Conservation (phyloP, 176 grass and related monocot genomes). For the Musa acuminata region DNA sequence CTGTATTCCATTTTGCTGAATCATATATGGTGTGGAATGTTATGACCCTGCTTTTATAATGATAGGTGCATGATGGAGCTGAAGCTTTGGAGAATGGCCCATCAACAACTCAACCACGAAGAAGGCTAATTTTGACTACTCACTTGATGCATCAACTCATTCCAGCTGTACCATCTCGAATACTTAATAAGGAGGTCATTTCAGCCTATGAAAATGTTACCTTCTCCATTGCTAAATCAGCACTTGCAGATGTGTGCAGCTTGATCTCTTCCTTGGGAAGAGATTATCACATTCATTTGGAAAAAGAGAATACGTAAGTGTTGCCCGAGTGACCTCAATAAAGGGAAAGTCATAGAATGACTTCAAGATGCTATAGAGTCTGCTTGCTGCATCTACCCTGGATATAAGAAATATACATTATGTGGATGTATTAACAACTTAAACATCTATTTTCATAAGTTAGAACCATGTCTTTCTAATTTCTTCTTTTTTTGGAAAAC, state of each 20-base stretch:
- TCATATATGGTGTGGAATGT: background rate
- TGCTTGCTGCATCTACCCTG: background rate
- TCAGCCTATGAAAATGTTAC: slow-evolving; percentile 28
- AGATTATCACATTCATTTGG: background rate
- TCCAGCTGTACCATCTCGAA: slow-evolving; percentile 19
- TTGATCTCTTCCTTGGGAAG: slow-evolving; percentile 5
- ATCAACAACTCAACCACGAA: slow-evolving; percentile 13
- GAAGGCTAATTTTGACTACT: slow-evolving; percentile 33
- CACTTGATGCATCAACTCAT: slow-evolving; percentile 29
- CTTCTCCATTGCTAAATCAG: slow-evolving; percentile 25
- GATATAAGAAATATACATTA: too few relatives aligned
- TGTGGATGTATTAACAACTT: too few relatives aligned
- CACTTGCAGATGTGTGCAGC: slow-evolving; percentile 34
- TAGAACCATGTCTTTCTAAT: background rate
- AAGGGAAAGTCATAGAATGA: background rate
- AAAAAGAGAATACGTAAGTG: slow-evolving; percentile 16
- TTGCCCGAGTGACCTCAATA: too few relatives aligned
- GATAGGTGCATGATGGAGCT: slow-evolving; percentile 28
- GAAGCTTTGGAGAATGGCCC: slow-evolving; percentile 17
- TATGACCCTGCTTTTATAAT: background rate
- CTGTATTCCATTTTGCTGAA: too few relatives aligned
- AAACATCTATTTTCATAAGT: too few relatives aligned
- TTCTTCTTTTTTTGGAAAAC: background rate
- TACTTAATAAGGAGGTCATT: slow-evolving; percentile 23
- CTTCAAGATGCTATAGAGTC: background rate